A percentile compares a stretch with the other conserved stretches of the same genome.
These are phyloP conservation scores for Cercospora zeina DNA, from an alignment of 2,329 filamentous ascomycete genomes.

Conservation along the genomic window DNA sequence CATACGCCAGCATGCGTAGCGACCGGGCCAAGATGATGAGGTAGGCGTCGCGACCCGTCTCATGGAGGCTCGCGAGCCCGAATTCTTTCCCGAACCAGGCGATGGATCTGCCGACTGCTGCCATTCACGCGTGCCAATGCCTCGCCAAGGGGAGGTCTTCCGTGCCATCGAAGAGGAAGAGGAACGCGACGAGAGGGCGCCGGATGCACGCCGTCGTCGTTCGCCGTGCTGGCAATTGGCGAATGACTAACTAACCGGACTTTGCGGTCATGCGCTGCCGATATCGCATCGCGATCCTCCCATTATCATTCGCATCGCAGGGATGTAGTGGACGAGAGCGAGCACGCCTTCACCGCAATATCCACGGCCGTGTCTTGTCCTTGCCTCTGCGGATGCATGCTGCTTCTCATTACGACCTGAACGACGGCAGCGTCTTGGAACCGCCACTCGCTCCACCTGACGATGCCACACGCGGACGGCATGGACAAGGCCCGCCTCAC, in stretches of 20 bases:
- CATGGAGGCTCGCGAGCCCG: conserved; percentile 37
- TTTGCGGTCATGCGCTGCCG: conserved; percentile 11
- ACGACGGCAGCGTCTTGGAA: neutral
- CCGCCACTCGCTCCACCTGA: neutral
- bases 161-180: conserved; percentile 5
- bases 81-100: conserved; percentile 40
- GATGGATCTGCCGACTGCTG: conserved; percentile 28
- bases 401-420: neutral
- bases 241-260: neutral
- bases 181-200: neutral
- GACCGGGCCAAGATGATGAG: conserved; percentile 56
- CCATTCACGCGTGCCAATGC: conserved; percentile 25
- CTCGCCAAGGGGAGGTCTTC: conserved; percentile 12
- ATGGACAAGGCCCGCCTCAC: neutral
- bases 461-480: neutral
- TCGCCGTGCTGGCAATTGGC: conserved; percentile 2
- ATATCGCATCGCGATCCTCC: conserved; percentile 7
- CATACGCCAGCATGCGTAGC: conserved; percentile 41
- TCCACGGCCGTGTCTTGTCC: neutral
- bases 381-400: neutral
- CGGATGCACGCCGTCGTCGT: conserved; percentile 4
- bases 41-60: conserved; percentile 49
- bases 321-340: conserved; percentile 3
- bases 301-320: neutral
- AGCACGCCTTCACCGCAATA: neutral